A percentile compares a stretch with the other conserved stretches of the same genome.
These are phyloP conservation scores for Colletotrichum euphorbiae DNA, from an alignment of 2,329 filamentous ascomycete genomes.

Conservation along the genomic window DNA sequence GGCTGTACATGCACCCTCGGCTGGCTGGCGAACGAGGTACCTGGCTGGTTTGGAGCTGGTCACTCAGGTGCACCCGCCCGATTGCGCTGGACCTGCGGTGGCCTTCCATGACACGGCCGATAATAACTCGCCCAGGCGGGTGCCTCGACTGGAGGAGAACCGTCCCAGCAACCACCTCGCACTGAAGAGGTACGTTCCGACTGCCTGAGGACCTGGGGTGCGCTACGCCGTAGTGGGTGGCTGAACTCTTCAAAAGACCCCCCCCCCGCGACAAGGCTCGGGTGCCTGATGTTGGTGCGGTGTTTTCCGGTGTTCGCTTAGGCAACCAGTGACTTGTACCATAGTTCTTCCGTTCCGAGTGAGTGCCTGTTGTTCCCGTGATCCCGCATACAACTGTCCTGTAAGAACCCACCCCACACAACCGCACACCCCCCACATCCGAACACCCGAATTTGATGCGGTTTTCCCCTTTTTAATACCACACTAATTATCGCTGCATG, in stretches of 20 bases:
- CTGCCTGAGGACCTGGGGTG: neutral
- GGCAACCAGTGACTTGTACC: slow-evolving; percentile 21
- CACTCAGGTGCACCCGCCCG: slow-evolving; percentile 3
- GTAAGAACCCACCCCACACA: no score
- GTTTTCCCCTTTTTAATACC: no score
- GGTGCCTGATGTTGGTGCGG: slow-evolving; percentile 16
- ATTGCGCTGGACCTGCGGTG: neutral
- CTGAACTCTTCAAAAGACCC: neutral
- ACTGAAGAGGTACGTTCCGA: neutral
- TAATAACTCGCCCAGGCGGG: slow-evolving; percentile 23
- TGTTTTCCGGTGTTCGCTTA: slow-evolving; percentile 11
- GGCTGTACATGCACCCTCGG: neutral
- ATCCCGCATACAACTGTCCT: no score
- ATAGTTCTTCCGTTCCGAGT: no score
- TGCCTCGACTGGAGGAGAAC: no score
- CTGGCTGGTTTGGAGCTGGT: neutral
- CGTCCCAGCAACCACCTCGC: slow-evolving; percentile 28
- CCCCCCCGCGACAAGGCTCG: neutral
- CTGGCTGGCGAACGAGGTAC: slow-evolving; percentile 9
- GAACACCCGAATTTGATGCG: no score
- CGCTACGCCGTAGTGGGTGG: slow-evolving; percentile 32
- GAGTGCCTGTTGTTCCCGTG: no score
- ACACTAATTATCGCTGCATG: no score
- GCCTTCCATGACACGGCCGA: slow-evolving; percentile 19
- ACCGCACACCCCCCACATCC: no score